A percentile compares a stretch with the other conserved stretches of the same genome.
phyloP scores from a whole-genome alignment of 768 basidiomycete genomes.

The Tricholoma sp. region DNA sequence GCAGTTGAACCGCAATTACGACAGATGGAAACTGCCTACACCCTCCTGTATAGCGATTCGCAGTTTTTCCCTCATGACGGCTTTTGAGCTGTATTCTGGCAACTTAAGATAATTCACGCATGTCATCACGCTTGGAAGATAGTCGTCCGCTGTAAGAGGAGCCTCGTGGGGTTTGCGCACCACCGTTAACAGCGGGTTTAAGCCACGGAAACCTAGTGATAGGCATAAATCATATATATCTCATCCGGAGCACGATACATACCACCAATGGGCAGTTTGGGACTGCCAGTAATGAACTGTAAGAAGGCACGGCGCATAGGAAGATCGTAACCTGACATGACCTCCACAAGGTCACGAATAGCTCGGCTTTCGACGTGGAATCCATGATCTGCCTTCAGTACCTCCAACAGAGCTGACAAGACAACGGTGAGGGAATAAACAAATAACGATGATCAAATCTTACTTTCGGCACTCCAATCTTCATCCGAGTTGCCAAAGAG shows the following conservation, averaged over 20 bases:
- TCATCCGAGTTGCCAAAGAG: constrained; percentile 97
- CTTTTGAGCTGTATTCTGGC: constrained; percentile 90
- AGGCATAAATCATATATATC: not conserved
- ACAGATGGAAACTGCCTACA: constrained; percentile 95
- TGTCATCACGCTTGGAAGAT: constrained; percentile 97
- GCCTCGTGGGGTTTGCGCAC: constrained; percentile 96
- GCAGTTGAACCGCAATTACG: constrained; percentile 52
- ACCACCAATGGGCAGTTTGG: constrained; percentile 95
- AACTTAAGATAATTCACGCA: constrained; percentile 96
- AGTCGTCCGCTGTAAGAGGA: constrained; percentile 87
- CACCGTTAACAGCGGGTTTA: constrained; percentile 92
- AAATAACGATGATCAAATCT: constrained; percentile 20
- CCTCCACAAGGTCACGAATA: constrained; percentile 81
- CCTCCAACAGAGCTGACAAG: constrained; percentile 72
- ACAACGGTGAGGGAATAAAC: constrained; percentile 8
- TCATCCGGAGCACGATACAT: constrained; percentile 6
- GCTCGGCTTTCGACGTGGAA: constrained; percentile 94
- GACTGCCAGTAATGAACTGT: constrained; percentile 97
- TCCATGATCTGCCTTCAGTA: constrained; percentile 95
- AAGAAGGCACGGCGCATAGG: constrained; percentile 79
- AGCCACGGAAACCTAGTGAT: constrained; percentile 79
- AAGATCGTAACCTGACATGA: constrained; percentile 78
- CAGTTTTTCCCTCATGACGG: constrained; percentile 80
- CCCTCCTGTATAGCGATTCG: constrained; percentile 87
- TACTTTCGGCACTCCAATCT: constrained; percentile 93